phyloP scores from a whole-genome alignment of 371 early-diverging fungal species.

The Mortierella sp. region DNA sequence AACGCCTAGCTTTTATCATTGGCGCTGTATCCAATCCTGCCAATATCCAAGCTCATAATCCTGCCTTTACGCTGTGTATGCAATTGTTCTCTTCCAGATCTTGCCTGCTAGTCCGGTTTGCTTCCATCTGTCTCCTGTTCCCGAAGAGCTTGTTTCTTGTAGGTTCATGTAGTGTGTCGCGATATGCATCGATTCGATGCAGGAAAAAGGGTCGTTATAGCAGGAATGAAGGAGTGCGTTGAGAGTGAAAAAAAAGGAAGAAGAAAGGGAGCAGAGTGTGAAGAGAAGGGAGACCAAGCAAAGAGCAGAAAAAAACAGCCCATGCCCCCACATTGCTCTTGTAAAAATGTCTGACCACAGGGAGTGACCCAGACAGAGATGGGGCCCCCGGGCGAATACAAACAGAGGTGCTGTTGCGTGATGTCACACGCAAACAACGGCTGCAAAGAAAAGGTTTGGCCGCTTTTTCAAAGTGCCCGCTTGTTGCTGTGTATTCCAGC shows the following conservation, averaged over 20 bases:
- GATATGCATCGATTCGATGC: no score
- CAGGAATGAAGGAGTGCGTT: background rate
- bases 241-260: background rate
- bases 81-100: background rate
- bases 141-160: background rate
- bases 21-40: no score
- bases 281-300: background rate
- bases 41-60: no score
- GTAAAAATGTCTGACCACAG: background rate
- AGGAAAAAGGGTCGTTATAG: no score
- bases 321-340: background rate
- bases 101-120: background rate
- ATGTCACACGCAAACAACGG: background rate
- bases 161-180: background rate
- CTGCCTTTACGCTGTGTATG: no score
- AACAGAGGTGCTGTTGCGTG: background rate
- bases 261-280: background rate
- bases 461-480: slow-evolving; percentile 27
- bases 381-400: slow-evolving; percentile 13
- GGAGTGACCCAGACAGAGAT: slow-evolving; percentile 1
- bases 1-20: no score
- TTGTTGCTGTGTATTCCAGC: background rate
- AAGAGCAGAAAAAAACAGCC: background rate
- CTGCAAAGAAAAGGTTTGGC: slow-evolving; percentile 1
- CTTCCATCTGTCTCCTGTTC: background rate